Evolutionary conservation across 2,329 filamentous ascomycete genomes (phyloP), one percentile per base, ranked within the genome.

Genomic region (Blumeria graminis): DNA sequence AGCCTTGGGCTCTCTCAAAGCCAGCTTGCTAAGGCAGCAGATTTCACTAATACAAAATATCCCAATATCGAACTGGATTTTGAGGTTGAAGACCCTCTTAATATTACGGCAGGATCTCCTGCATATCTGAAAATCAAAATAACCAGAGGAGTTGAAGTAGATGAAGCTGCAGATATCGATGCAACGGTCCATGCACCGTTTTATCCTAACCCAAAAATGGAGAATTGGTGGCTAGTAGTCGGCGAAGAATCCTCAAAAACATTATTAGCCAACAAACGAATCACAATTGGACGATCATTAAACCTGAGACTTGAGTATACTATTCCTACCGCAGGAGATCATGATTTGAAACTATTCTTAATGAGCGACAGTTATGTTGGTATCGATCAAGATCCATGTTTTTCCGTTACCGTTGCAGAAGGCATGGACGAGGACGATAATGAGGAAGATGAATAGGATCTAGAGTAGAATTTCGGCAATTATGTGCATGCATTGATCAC

Each of bases 201-300:
- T 74, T 98, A 92, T 67, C 89, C 92, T 0, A 74, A 69, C 54
- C 83, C 84, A 69, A 98, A 98, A 76, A 83, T 86, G 72, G 92
- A 98, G 75, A 94, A 92, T 67, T 98, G 89, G 89, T 98, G 92
- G 92, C 72, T 98, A 57, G 86, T 98, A 18, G 86, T 98, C 36
- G 90, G 89, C 34, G 89, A 96, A 63, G 88, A 95, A 71, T 84
- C 80, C 68, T 86, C 84, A 43, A 90, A 87, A 72, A 89, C 76
- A 60, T 73, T 98, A 60, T 74, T 96, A 57, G 89, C 86, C 2
- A 94, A 96, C 72, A 98, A 96, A 76, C 80, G 90, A 62, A 82
- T 98, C 58, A 94, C 89, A 1, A 83, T 98, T 60, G 84, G 81
- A 43, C 78, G 77, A 63, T 81, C 84, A 66, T 71, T 94, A 63